phyloP scores from a whole-genome alignment of 805 yeast genomes.

The Spathaspora boniae region DNA sequence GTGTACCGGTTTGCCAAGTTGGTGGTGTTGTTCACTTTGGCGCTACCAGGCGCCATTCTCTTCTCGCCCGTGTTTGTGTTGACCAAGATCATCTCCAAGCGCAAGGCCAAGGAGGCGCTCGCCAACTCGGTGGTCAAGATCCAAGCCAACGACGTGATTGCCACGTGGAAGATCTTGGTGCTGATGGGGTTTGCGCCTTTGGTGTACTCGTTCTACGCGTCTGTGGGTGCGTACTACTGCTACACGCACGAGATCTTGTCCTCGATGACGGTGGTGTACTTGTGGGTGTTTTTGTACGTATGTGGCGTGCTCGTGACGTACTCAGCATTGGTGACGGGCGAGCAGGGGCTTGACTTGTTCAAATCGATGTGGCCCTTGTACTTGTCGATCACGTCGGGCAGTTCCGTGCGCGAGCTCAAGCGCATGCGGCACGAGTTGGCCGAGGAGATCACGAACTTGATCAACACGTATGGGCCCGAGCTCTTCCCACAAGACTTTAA shows the following conservation, averaged over 20 bases:
- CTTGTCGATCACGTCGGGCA: conserved; percentile 57
- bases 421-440: conserved; percentile 59
- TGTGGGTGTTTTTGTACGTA: conserved; percentile 49
- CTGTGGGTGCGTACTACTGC: conserved; percentile 46
- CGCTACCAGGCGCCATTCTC: conserved; percentile 84
- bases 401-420: conserved; percentile 57
- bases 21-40: conserved; percentile 52
- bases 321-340: conserved; percentile 90
- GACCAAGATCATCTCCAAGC: conserved; percentile 68
- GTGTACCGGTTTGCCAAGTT: conserved; percentile 57
- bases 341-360: conserved; percentile 84
- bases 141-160: conserved; percentile 89
- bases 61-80: conserved; percentile 86
- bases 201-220: conserved; percentile 76
- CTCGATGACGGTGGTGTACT: conserved; percentile 30
- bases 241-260: conserved; percentile 18
- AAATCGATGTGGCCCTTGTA: conserved; percentile 82
- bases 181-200: conserved; percentile 87
- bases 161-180: conserved; percentile 94
- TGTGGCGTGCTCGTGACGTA: conserved; percentile 73
- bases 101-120: conserved; percentile 74
- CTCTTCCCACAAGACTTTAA: conserved; percentile 80
- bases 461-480: conserved; percentile 79
- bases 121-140: conserved; percentile 87
- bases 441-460: conserved; percentile 70